Conservation (phyloP, 805 yeast genomes). For the Teunomyces panamensis region DNA sequence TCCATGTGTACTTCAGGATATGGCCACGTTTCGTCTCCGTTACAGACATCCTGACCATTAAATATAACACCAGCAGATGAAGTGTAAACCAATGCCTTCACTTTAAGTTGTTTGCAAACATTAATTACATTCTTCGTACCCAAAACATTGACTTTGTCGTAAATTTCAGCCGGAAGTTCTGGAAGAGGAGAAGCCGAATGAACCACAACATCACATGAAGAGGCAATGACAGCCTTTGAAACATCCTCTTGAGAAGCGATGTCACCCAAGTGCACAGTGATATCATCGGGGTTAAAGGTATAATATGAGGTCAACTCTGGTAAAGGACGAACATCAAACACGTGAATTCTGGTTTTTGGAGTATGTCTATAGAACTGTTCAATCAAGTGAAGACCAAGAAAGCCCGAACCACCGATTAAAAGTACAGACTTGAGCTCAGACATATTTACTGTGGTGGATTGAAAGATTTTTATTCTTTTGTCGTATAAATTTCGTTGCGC, state of each 20-base stretch:
- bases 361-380: constrained; percentile 71
- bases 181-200: constrained; percentile 98
- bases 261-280: constrained; percentile 76
- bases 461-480: neutral
- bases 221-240: constrained; percentile 51
- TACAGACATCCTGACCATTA: constrained; percentile 87
- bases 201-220: constrained; percentile 73
- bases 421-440: constrained; percentile 54
- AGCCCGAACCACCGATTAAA: constrained; percentile 94
- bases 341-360: constrained; percentile 73
- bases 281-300: constrained; percentile 60
- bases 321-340: constrained; percentile 86
- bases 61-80: constrained; percentile 97
- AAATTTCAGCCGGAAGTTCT: constrained; percentile 69
- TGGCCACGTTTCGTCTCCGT: constrained; percentile 94
- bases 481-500: constrained; percentile 1
- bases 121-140: constrained; percentile 79
- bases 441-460: constrained; percentile 6
- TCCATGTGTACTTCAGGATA: constrained; percentile 92
- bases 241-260: constrained; percentile 74
- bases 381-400: constrained; percentile 85
- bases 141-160: constrained; percentile 83
- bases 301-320: constrained; percentile 75
- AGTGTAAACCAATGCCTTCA: constrained; percentile 82
- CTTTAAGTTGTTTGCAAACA: constrained; percentile 51